A percentile compares a stretch with the other conserved stretches of the same genome.
These are phyloP conservation scores for Fusarium sp. DNA, from an alignment of 2,329 filamentous ascomycete species.

Conservation along the genomic window DNA sequence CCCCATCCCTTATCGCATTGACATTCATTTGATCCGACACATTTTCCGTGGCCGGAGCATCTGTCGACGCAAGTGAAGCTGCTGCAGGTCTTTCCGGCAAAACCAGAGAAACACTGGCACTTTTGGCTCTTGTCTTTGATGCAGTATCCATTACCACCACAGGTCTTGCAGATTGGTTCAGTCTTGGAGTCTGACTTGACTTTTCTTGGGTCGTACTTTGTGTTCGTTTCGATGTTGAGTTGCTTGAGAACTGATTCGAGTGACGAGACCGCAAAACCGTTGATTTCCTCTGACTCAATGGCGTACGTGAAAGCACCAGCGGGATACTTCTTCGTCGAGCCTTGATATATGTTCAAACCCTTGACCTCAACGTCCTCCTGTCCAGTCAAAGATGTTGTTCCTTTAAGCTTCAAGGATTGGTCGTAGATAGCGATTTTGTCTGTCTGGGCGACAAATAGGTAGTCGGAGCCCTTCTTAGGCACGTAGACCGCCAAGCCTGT, in stretches of 20 bases:
- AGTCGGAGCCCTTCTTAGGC: slow-evolving; percentile 52
- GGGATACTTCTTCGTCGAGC: slow-evolving; percentile 49
- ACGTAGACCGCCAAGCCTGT: slow-evolving; percentile 57
- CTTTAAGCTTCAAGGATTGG: slow-evolving; percentile 50
- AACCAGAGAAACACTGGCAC: slow-evolving; percentile 59
- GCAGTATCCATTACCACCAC: slow-evolving; percentile 55
- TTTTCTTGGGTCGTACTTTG: slow-evolving; percentile 52
- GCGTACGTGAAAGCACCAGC: slow-evolving; percentile 55
- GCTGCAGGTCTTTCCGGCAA: slow-evolving; percentile 50
- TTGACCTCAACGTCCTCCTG: slow-evolving; percentile 56
- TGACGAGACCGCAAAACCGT: slow-evolving; percentile 55
- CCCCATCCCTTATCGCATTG: slow-evolving; percentile 57
- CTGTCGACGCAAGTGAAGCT: slow-evolving; percentile 53
- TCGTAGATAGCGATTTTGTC: slow-evolving; percentile 55
- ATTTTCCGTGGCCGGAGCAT: slow-evolving; percentile 57
- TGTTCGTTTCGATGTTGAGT: slow-evolving; percentile 52
- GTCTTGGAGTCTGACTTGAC: slow-evolving; percentile 36
- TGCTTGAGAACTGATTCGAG: slow-evolving; percentile 50
- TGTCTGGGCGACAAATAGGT: slow-evolving; percentile 55
- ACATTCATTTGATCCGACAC: slow-evolving; percentile 56
- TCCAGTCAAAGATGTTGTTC: slow-evolving; percentile 52
- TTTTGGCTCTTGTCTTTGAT: slow-evolving; percentile 35
- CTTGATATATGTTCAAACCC: slow-evolving; percentile 57
- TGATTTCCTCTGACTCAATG: slow-evolving; percentile 53
- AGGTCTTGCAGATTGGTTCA: slow-evolving; percentile 50